Conservation (phyloP, 768 basidiomycete genomes). For the Saitozyma podzolica region DNA sequence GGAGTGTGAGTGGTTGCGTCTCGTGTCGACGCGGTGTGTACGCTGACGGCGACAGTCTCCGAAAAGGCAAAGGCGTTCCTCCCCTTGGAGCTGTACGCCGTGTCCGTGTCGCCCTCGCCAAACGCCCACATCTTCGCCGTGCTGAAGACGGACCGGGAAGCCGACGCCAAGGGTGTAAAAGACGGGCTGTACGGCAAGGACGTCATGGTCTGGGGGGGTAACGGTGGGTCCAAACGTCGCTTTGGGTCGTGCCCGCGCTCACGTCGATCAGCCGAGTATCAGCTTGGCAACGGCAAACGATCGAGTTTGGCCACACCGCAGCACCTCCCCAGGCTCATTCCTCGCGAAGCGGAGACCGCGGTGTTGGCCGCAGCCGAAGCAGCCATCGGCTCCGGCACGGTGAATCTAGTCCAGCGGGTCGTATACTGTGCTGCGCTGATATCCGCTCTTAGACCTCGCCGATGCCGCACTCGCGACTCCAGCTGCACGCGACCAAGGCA, state of each 20-base stretch:
- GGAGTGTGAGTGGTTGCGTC: conserved; percentile 66
- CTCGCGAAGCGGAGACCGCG: conserved; percentile 7
- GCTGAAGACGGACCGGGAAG: conserved; percentile 63
- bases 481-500: conserved; percentile 44
- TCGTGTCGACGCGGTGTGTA: neutral
- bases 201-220: conserved; percentile 52
- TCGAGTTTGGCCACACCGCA: conserved; percentile 54
- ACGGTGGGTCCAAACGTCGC: conserved; percentile 24
- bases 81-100: conserved; percentile 64
- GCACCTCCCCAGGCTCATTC: conserved; percentile 51
- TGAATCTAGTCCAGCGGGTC: conserved; percentile 9
- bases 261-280: conserved; percentile 39
- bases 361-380: conserved; percentile 9
- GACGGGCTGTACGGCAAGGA: conserved; percentile 50
- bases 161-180: conserved; percentile 50
- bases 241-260: conserved; percentile 14
- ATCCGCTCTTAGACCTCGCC: conserved; percentile 29
- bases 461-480: conserved; percentile 54
- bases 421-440: neutral
- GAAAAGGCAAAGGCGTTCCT: conserved; percentile 64
- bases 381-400: conserved; percentile 43
- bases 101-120: conserved; percentile 59
- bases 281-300: conserved; percentile 55
- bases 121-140: conserved; percentile 75
- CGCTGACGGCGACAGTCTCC: conserved; percentile 59